Conservation (phyloP, 148 eudicot species). For the Oxyria digyna region DNA sequence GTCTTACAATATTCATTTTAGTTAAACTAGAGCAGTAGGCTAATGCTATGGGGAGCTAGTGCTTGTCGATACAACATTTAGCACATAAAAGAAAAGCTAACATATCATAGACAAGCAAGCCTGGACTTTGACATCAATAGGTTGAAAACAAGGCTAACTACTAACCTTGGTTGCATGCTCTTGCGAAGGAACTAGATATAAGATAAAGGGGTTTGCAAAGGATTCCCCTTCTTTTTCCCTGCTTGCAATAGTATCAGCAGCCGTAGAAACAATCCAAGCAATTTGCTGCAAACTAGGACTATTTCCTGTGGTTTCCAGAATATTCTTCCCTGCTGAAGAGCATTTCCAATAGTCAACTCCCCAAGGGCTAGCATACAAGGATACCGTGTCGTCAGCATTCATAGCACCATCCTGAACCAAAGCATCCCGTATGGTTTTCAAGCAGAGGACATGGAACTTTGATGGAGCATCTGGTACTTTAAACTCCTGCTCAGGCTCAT, state of each 20-base stretch:
- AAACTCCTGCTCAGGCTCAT: not conserved
- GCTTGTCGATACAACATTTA: not conserved
- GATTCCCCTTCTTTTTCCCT: constrained; percentile 65
- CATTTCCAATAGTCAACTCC: constrained; percentile 77
- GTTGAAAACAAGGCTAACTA: not conserved
- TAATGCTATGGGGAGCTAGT: not conserved
- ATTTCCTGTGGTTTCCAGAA: constrained; percentile 43
- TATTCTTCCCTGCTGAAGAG: constrained; percentile 44
- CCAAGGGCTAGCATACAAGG: constrained; percentile 49
- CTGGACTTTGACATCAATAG: not conserved
- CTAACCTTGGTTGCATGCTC: constrained; percentile 65
- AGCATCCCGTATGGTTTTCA: constrained; percentile 47
- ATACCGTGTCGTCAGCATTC: constrained; percentile 22
- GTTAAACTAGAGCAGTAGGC: not conserved
- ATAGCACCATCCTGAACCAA: constrained; percentile 24
- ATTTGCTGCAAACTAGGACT: constrained; percentile 54
- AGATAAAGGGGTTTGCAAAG: constrained; percentile 38
- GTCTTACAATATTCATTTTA: not conserved
- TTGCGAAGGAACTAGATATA: constrained; percentile 83
- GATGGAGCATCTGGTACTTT: constrained; percentile 44
- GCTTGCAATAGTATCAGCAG: constrained; percentile 62
- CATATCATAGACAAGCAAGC: not conserved
- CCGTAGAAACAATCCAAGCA: constrained; percentile 79
- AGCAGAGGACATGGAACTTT: constrained; percentile 55
- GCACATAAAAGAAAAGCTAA: not conserved